phyloP scores from a whole-genome alignment of 2,329 filamentous ascomycete species.

The Coniochaeta prunicola region DNA sequence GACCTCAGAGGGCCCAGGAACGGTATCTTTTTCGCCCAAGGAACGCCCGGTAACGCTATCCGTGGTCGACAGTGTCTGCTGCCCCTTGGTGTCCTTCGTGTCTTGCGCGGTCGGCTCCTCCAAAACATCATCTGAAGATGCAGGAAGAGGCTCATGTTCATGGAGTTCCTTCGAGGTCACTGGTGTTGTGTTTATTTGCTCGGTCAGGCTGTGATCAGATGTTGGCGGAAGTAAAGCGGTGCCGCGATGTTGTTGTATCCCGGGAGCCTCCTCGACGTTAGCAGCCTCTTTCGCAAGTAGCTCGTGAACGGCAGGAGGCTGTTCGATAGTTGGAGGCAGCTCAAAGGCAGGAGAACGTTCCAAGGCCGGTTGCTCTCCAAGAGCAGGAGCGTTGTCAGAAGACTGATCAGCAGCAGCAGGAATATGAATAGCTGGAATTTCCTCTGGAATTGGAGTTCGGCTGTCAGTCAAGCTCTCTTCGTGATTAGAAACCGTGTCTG shows the following conservation, averaged over 20 bases:
- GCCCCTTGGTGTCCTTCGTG: background rate
- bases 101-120: background rate
- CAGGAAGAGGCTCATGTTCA: background rate
- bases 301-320: background rate
- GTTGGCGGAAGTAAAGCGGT: background rate
- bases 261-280: background rate
- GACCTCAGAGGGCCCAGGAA: background rate
- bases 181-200: background rate
- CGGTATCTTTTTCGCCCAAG: background rate
- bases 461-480: background rate
- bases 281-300: background rate
- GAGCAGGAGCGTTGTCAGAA: background rate
- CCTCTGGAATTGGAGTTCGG: too few species aligned
- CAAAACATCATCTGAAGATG: background rate
- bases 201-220: background rate
- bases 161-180: background rate
- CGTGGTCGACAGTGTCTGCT: background rate
- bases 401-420: background rate
- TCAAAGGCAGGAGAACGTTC: background rate
- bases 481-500: background rate
- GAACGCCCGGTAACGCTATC: background rate
- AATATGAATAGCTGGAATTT: background rate
- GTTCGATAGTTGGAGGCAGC: background rate
- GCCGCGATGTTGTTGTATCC: background rate
- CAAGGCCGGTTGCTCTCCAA: background rate